Percentiles rank a stretch among this genome's conserved stretches.
Conservation (phyloP, 2,329 filamentous ascomycete genomes). For the Herpotrichia juniperi region DNA sequence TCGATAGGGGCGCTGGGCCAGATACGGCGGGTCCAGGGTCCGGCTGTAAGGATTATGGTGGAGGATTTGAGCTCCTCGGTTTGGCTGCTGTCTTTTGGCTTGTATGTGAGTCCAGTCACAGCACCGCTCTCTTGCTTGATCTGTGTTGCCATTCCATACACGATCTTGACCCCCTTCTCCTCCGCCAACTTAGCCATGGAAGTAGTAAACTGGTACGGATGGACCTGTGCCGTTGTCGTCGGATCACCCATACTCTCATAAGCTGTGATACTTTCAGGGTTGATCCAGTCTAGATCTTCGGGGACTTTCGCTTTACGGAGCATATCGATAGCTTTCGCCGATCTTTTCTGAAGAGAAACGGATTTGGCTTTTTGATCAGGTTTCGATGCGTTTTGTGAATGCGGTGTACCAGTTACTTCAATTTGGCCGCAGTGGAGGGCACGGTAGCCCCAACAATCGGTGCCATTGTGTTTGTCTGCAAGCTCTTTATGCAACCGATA, state of each 20-base stretch:
- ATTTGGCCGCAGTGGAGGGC: slow-evolving; percentile 75
- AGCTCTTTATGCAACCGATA: slow-evolving; percentile 84
- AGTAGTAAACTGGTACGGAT: slow-evolving; percentile 89
- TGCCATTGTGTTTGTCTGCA: slow-evolving; percentile 81
- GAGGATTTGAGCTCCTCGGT: slow-evolving; percentile 58
- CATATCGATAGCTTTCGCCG: slow-evolving; percentile 56
- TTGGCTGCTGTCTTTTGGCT: slow-evolving; percentile 52
- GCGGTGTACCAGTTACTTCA: slow-evolving; percentile 54
- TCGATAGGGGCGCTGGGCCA: slow-evolving; percentile 63
- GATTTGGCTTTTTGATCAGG: slow-evolving; percentile 42
- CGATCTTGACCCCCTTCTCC: slow-evolving; percentile 64
- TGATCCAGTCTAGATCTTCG: slow-evolving; percentile 83
- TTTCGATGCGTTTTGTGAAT: slow-evolving; percentile 31
- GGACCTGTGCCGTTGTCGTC: slow-evolving; percentile 87
- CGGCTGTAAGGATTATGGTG: slow-evolving; percentile 65
- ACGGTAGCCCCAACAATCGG: slow-evolving; percentile 84
- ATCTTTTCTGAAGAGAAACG: slow-evolving; percentile 63
- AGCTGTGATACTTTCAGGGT: slow-evolving; percentile 65
- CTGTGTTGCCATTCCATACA: slow-evolving; percentile 70
- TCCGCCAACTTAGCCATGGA: slow-evolving; percentile 78
- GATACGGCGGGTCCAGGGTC: slow-evolving; percentile 65
- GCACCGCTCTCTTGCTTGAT: slow-evolving; percentile 65
- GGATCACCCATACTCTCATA: slow-evolving; percentile 87
- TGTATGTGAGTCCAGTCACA: slow-evolving; percentile 69
- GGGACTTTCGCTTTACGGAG: slow-evolving; percentile 70